A percentile compares a stretch with the other conserved stretches of the same genome.
Evolutionary conservation across 305 asterid species (phyloP).

Genomic region (Plantago lanceolata): DNA sequence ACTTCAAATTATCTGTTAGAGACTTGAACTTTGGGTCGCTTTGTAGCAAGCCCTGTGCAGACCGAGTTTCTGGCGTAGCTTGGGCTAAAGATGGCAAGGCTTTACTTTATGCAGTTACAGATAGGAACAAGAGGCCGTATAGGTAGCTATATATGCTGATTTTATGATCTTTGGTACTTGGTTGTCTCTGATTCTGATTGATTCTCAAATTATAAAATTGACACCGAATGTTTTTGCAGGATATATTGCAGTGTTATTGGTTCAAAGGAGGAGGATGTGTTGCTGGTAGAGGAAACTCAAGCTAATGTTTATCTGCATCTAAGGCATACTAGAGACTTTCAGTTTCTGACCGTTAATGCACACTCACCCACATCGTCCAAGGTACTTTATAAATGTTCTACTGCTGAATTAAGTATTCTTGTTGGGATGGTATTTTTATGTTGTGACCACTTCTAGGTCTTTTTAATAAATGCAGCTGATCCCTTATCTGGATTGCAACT

Average conservation of each 20-base stretch:
- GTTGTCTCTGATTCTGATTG: constrained; percentile 17
- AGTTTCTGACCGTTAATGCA: constrained; percentile 54
- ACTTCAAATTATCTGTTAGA: constrained; percentile 67
- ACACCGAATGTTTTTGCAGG: constrained; percentile 38
- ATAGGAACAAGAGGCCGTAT: constrained; percentile 74
- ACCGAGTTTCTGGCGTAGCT: constrained; percentile 71
- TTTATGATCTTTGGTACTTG: constrained; percentile 2
- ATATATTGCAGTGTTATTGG: constrained; percentile 70
- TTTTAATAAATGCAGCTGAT: constrained; percentile 86
- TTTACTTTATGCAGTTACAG: constrained; percentile 76
- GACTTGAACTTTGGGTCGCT: constrained; percentile 84
- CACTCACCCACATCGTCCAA: constrained; percentile 72
- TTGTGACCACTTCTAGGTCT: constrained; percentile 62
- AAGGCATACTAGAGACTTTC: constrained; percentile 79
- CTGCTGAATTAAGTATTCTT: constrained; percentile 15
- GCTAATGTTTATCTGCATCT: constrained; percentile 55
- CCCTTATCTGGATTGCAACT: constrained; percentile 77
- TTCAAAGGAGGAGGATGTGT: constrained; percentile 59
- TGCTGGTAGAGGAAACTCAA: constrained; percentile 72
- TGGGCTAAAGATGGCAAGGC: constrained; percentile 90
- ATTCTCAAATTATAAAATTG: constrained; percentile 19
- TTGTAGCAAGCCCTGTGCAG: constrained; percentile 71
- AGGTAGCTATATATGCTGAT: constrained; percentile 54
- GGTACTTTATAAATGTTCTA: constrained; percentile 43
- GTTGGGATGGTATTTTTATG: constrained; percentile 25